Evolutionary conservation across 164 flowering plant species (phyloP).

Genomic region (Annona squamosa): DNA sequence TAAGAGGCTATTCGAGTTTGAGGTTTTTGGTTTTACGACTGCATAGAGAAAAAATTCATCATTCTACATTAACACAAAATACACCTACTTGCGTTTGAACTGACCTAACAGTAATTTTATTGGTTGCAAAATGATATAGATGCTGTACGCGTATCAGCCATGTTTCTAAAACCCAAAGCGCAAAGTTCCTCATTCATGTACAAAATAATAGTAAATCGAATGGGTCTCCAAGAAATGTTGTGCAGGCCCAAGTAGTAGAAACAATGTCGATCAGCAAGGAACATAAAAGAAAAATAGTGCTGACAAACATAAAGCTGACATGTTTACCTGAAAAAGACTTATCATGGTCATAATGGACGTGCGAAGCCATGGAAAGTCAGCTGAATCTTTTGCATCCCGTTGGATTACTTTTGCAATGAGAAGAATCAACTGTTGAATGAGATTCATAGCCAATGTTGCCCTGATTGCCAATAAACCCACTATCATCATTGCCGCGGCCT

Average conservation of each 20-base stretch:
- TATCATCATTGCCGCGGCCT: slow-evolving; percentile 96
- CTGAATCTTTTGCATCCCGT: slow-evolving; percentile 45
- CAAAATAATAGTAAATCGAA: not conserved
- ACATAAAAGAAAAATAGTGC: not conserved
- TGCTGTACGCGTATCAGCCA: too few species aligned
- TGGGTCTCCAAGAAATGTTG: not conserved
- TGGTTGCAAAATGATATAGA: too few species aligned
- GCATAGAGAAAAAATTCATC: too few species aligned
- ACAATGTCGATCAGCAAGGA: too few species aligned
- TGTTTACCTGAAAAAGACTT: slow-evolving; percentile 70
- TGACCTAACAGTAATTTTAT: too few species aligned
- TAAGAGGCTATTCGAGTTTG: too few species aligned
- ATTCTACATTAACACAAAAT: too few species aligned
- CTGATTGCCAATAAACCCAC: slow-evolving; percentile 57
- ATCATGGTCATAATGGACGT: slow-evolving; percentile 58
- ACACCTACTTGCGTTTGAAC: too few species aligned
- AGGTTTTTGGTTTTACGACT: too few species aligned
- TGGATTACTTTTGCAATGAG: slow-evolving; percentile 50
- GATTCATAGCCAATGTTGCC: slow-evolving; percentile 45
- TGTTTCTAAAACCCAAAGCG: too few species aligned
- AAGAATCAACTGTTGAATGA: slow-evolving; percentile 44
- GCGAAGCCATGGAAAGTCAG: slow-evolving; percentile 59
- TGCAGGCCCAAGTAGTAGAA: too few species aligned
- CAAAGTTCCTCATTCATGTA: not conserved
- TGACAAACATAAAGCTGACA: not conserved